Conservation (phyloP, 305 asterid species). For the Rubia peregrina region DNA sequence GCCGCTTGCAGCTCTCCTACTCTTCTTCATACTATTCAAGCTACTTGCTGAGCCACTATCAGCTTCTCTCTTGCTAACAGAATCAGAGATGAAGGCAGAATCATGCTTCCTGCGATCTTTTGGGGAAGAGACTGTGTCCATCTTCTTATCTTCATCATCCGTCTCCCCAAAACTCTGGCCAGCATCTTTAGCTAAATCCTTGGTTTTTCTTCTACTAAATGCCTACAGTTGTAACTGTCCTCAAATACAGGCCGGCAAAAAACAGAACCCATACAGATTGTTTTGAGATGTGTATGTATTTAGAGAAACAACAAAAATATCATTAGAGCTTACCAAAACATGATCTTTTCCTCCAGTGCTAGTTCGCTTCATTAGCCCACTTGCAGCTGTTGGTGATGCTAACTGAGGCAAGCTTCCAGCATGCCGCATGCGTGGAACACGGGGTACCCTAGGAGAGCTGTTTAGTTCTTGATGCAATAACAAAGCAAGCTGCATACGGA, state of each 20-base stretch:
- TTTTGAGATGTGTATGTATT: neutral
- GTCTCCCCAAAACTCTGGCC: slow-evolving; percentile 40
- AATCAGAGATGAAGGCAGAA: slow-evolving; percentile 32
- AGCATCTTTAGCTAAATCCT: slow-evolving; percentile 59
- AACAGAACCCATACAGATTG: slow-evolving; percentile 12
- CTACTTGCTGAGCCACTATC: slow-evolving; percentile 39
- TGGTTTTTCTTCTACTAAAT: slow-evolving; percentile 59
- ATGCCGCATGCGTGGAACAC: slow-evolving; percentile 95
- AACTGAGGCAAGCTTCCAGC: slow-evolving; percentile 91
- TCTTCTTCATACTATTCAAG: slow-evolving; percentile 40
- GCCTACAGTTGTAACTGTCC: slow-evolving; percentile 29
- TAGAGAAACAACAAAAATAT: neutral
- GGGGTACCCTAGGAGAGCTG: slow-evolving; percentile 96
- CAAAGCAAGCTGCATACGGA: slow-evolving; percentile 69
- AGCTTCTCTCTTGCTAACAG: slow-evolving; percentile 47
- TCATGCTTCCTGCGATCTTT: slow-evolving; percentile 53
- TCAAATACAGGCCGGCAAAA: neutral
- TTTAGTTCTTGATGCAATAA: slow-evolving; percentile 95
- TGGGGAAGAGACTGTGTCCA: slow-evolving; percentile 42
- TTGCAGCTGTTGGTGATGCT: slow-evolving; percentile 59
- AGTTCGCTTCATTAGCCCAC: slow-evolving; percentile 64
- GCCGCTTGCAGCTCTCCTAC: slow-evolving; percentile 35
- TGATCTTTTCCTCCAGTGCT: slow-evolving; percentile 74
- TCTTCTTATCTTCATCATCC: slow-evolving; percentile 56
- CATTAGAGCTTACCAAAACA: slow-evolving; percentile 41